These are phyloP conservation scores for Lathyrus sativus DNA, from an alignment of 306 rosid genomes.

Conservation along the genomic window DNA sequence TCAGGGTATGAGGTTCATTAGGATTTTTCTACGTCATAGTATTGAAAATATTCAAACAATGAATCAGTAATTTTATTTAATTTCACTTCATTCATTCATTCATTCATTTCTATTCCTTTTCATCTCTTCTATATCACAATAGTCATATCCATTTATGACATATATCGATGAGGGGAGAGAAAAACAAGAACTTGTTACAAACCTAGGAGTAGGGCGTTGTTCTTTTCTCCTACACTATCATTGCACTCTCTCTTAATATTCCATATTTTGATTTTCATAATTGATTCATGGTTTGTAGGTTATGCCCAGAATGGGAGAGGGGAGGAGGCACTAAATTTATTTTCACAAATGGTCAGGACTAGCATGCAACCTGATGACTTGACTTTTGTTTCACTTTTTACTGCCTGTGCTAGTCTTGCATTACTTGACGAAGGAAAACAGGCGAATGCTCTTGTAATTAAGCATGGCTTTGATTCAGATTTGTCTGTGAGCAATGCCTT, in stretches of 20 bases:
- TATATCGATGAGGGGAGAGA: background rate
- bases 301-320: constrained; percentile 54
- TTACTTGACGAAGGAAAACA: constrained; percentile 49
- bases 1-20: background rate
- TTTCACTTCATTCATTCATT: background rate
- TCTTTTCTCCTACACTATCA: background rate
- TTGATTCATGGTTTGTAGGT: constrained; percentile 39
- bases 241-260: background rate
- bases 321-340: constrained; percentile 53
- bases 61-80: background rate
- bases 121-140: background rate
- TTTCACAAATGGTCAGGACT: constrained; percentile 43
- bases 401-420: constrained; percentile 55
- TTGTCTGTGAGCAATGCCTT: constrained; percentile 51
- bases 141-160: background rate
- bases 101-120: background rate
- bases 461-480: constrained; percentile 46
- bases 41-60: background rate
- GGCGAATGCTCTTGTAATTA: constrained; percentile 35
- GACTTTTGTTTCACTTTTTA: constrained; percentile 49
- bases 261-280: constrained; percentile 20
- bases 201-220: background rate
- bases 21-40: background rate
- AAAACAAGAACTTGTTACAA: constrained; percentile 7
- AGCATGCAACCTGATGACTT: constrained; percentile 51